A percentile compares a stretch with the other conserved stretches of the same genome.
Conservation (phyloP, 2,329 filamentous ascomycete species). For the Alternaria sp. region DNA sequence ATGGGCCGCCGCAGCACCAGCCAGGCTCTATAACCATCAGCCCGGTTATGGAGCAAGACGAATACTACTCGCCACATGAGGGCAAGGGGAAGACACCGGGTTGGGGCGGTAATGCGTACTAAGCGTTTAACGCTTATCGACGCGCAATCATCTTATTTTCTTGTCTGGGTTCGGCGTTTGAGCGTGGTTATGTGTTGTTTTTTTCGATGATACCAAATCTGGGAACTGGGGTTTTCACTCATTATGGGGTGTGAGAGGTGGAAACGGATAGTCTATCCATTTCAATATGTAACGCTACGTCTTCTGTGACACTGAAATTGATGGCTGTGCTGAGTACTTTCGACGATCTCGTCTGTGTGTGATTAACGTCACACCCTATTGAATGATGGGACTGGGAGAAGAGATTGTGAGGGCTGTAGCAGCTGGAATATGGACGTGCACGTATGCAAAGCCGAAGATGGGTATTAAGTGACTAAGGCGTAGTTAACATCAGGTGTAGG, state of each 20-base stretch:
- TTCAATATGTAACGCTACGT: neutral
- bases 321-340: neutral
- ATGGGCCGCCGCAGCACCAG: constrained; percentile 12
- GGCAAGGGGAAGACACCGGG: constrained; percentile 22
- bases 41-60: constrained; percentile 28
- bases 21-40: constrained; percentile 20
- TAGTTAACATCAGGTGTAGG: too few species aligned
- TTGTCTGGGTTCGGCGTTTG: constrained; percentile 20
- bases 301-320: neutral
- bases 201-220: constrained; percentile 24
- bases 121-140: neutral
- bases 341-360: neutral
- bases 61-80: constrained; percentile 26
- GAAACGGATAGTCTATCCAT: neutral
- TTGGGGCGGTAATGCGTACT: constrained; percentile 19
- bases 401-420: too few species aligned
- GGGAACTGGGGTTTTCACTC: constrained; percentile 15
- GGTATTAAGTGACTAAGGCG: too few species aligned
- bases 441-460: too few species aligned
- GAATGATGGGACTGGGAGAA: neutral
- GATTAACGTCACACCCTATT: neutral
- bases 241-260: constrained; percentile 8
- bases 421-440: too few species aligned
- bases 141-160: neutral
- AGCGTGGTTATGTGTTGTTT: constrained; percentile 14